These are phyloP conservation scores for Simplicillium sp. DNA, from an alignment of 2,329 filamentous ascomycete genomes.

Conservation along the genomic window DNA sequence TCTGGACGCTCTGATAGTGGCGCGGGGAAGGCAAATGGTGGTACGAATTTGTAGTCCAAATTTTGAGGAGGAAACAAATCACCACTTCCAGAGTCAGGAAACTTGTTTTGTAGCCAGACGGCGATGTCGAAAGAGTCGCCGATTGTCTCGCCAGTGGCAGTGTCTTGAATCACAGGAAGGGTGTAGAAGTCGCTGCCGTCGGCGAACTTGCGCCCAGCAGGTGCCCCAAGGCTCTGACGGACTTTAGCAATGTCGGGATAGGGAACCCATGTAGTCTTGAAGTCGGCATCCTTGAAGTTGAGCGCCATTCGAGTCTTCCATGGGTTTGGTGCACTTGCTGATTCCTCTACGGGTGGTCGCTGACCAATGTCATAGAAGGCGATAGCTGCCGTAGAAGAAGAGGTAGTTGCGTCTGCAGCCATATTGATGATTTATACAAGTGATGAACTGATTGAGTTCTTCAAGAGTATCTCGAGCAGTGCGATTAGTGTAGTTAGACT, in stretches of 20 bases:
- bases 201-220: slow-evolving; percentile 41
- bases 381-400: slow-evolving; percentile 9
- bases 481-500: no score
- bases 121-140: slow-evolving; percentile 62
- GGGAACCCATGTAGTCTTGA: slow-evolving; percentile 35
- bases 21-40: slow-evolving; percentile 13
- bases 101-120: slow-evolving; percentile 43
- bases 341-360: slow-evolving; percentile 17
- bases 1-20: slow-evolving; percentile 26
- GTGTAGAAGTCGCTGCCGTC: slow-evolving; percentile 52
- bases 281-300: slow-evolving; percentile 28
- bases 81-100: slow-evolving; percentile 32
- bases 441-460: no score
- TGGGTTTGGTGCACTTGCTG: slow-evolving; percentile 17
- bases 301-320: slow-evolving; percentile 26
- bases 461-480: no score
- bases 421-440: no score
- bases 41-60: slow-evolving; percentile 28
- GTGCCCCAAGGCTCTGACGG: slow-evolving; percentile 34
- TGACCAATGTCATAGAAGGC: slow-evolving; percentile 33
- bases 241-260: slow-evolving; percentile 40
- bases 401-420: not conserved
- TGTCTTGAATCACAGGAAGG: slow-evolving; percentile 46
- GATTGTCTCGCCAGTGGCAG: slow-evolving; percentile 25
- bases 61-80: slow-evolving; percentile 36